Evolutionary conservation across 2,329 filamentous ascomycete genomes (phyloP), one percentile per base, ranked within the genome.

Genomic region (Coleophoma eucalyptorum): DNA sequence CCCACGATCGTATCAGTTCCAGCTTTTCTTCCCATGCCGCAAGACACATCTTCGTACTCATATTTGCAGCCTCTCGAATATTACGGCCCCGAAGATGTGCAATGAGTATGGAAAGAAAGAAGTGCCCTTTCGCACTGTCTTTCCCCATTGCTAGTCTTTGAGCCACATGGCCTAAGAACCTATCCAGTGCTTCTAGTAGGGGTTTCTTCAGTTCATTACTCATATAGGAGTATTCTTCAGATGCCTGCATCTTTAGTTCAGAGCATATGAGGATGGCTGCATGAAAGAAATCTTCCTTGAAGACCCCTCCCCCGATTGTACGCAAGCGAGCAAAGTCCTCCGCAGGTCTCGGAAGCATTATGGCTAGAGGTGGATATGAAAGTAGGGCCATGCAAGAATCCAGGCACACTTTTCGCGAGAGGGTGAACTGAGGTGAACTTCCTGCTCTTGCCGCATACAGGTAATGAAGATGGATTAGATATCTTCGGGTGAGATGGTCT

Each of bases 401-500:
- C 2, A 77, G 50, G 50, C 68, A 71, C 4, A 70, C 62, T 52
- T 73, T 76, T 38, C 69, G 65, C 0, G 75, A 79, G 62, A 71
- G 76, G 54, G 75, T 67, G 58, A 72, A 80, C 5, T 70, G 47
- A 0, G 72, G 75, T 38, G 77, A 69, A 0, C 55, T 52, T 7
- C 61, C 67, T 13, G 74, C 69, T 49, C 67, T 62, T 43, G 58
- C 62, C 41, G 70, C 71, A 58, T 74, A 79, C 0, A 71, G 66
- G 16, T 69, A 71, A 55, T 84, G 78, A 0, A 84, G 65, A 1
- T 73, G 69, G 12, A 83, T 70, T 3, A 81, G 55, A 56, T 80
- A 81, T 15, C 80, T 75, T 7, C 76, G 74, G 10, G 78, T 65
- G 1, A 80, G 64, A 43, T 74, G 74, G 41, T 78, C 71, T 31